These are phyloP conservation scores for Tetrapyrgos nigripes DNA, from an alignment of 1,284 basidiomycete genomes.

Conservation along the genomic window DNA sequence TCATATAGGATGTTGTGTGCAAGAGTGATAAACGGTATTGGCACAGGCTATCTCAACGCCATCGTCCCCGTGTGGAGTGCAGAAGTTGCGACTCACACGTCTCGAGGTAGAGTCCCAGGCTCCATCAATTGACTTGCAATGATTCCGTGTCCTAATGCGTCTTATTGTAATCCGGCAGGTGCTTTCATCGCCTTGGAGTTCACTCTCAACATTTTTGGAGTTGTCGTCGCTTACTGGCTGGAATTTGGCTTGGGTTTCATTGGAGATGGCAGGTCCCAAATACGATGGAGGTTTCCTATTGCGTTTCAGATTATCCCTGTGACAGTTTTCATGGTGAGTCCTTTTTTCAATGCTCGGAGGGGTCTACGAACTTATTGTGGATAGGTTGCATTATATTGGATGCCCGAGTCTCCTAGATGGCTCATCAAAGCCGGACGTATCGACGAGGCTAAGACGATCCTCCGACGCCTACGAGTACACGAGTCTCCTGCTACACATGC, in stretches of 20 bases:
- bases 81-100: slow-evolving; percentile 53
- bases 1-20: slow-evolving; percentile 53
- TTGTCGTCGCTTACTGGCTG: slow-evolving; percentile 61
- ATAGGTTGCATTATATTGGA: slow-evolving; percentile 35
- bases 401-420: slow-evolving; percentile 64
- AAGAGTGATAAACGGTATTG: slow-evolving; percentile 57
- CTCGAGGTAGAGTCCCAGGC: slow-evolving; percentile 36
- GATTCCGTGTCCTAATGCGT: neutral
- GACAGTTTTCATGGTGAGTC: slow-evolving; percentile 46
- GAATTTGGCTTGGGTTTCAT: slow-evolving; percentile 57
- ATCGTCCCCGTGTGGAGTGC: slow-evolving; percentile 61
- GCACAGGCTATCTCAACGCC: slow-evolving; percentile 57
- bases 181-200: slow-evolving; percentile 43
- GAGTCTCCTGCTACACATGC: neutral
- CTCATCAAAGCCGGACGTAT: slow-evolving; percentile 56
- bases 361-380: neutral
- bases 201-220: slow-evolving; percentile 56
- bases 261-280: slow-evolving; percentile 44
- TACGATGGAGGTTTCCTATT: slow-evolving; percentile 47
- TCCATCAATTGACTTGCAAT: slow-evolving; percentile 5
- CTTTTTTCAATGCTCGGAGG: neutral
- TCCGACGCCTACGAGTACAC: slow-evolving; percentile 26
- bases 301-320: slow-evolving; percentile 56
- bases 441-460: slow-evolving; percentile 50
- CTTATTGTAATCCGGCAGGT: too few species aligned